Evolutionary conservation across 2,329 filamentous ascomycete species (phyloP), one percentile per base, ranked within the genome.

Genomic region (Aspergillus aculeatus): DNA sequence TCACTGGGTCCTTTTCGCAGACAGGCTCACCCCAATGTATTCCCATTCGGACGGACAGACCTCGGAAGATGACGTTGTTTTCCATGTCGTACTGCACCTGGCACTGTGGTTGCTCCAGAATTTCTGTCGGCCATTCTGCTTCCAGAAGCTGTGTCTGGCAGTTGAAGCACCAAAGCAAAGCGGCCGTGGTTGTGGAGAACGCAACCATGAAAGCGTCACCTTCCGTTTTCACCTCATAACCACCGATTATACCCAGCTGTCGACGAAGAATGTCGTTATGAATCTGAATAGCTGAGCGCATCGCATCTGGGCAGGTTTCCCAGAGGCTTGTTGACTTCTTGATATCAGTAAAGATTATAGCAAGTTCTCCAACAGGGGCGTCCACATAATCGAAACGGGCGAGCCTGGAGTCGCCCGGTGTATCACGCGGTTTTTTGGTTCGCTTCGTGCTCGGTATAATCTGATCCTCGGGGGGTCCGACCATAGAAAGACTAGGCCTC

Each of bases 151-250:
- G 85, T 66, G 88, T 89, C 75, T 99, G 95, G 29, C 97, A 93
- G 23, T 92, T 91, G 78, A 99, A 99, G 68, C 90, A 96, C 95
- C 95, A 99, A 7, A 99, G 83, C 52, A 99, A 80, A 5, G 95
- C 95, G 9, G 93, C 95, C 1, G 95, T 98, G 2, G 95, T 92
- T 0, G 95, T 98, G 1, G 93, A 91, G 77, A 99, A 99, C 10
- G 94, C 96, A 32, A 99, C 95, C 93, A 99, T 98, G 71, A 99
- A 99, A 9, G 95, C 95, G 77, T 99, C 95, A 67, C 95, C 95
- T 91, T 99, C 95, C 19, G 95, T 99, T 83, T 99, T 99, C 76
- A 99, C 95, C 78, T 99, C 95, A 72, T 97, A 99, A 1, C 95
- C 95, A 71, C 95, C 95, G 68, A 97, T 96, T 64, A 93, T 89